Conservation (phyloP, 2,329 filamentous ascomycete genomes). For the Mycogone perniciosa region DNA sequence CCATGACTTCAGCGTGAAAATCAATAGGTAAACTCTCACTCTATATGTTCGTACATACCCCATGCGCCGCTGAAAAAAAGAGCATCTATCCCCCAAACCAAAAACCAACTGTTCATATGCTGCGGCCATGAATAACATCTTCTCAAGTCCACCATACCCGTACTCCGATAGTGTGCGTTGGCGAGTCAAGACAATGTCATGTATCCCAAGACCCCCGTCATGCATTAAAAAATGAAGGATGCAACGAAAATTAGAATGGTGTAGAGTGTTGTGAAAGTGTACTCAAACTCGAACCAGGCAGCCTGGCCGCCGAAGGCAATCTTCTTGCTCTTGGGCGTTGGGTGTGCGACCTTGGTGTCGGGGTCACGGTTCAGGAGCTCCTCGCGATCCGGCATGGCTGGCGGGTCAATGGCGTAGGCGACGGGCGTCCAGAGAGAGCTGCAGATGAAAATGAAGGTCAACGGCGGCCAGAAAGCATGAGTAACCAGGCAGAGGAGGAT, state of each 20-base stretch:
- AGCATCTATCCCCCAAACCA: slow-evolving; percentile 2
- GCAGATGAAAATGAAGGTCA: slow-evolving; percentile 51
- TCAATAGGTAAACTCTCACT: slow-evolving; percentile 2
- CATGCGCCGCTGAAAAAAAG: slow-evolving; percentile 10
- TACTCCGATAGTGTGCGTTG: neutral
- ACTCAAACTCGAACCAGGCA: slow-evolving; percentile 51
- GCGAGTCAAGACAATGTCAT: slow-evolving; percentile 5
- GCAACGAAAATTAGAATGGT: slow-evolving; percentile 44
- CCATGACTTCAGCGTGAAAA: neutral
- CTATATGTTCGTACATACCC: slow-evolving; percentile 12
- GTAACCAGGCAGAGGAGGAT: slow-evolving; percentile 49
- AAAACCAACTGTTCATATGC: slow-evolving; percentile 3
- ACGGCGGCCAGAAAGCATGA: slow-evolving; percentile 56
- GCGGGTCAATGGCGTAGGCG: slow-evolving; percentile 55
- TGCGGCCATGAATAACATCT: neutral
- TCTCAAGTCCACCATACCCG: neutral
- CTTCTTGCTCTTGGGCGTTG: slow-evolving; percentile 45
- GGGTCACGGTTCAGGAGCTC: slow-evolving; percentile 49
- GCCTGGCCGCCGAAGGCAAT: slow-evolving; percentile 48
- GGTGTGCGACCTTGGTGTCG: slow-evolving; percentile 48
- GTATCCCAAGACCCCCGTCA: slow-evolving; percentile 2
- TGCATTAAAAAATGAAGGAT: slow-evolving; percentile 27
- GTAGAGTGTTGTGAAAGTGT: slow-evolving; percentile 43
- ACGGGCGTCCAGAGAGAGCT: slow-evolving; percentile 53
- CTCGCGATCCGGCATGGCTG: slow-evolving; percentile 50